Evolutionary conservation across 805 yeast genomes (phyloP), one percentile per base, ranked within the genome.

Genomic region (Metschnikowia koreensis): DNA sequence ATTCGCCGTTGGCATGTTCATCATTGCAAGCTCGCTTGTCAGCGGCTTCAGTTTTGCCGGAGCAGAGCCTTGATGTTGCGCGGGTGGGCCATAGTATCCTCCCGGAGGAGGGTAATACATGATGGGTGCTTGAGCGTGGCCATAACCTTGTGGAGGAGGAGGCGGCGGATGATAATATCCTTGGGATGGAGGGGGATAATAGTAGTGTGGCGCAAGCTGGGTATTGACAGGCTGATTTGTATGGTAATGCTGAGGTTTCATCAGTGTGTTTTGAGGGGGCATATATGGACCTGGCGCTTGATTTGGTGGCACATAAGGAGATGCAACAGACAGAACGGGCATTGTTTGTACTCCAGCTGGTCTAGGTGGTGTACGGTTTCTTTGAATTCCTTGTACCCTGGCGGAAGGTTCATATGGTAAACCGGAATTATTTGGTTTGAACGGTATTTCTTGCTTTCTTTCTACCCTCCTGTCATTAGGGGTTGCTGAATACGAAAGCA

Each of bases 1-100:
- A 22, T 61, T 68, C 6, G 76, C 71, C 6, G 75, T 58, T 5
- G 87, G 87, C 69, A 81, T 71, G 37, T 69, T 67, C 58, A 67
- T 70, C 62, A 81, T 67, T 3, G 83, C 71, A 44, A 68, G 53
- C 53, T 74, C 79, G 48, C 80, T 73, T 15, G 73, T 60, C 8
- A 73, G 61, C 27, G 73, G 69, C 42, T 61, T 63, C 8, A 51
- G 40, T 34, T 48, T 55, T 10, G 43, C 37, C 28, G 42, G 50
- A 2, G 46, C 46, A 6, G 42, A 34, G 6, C 16, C 37, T n/a
- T 36, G 49, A 16, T 47, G 44, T 22, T 26, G 51, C 13, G 41
- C 52, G 9, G 54, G 57, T 3, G 64, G 63, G 5, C 59, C 55
- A 36, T 54, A 55, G 31, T 52, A 56, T 26, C 56, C 56, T 17